Base-by-base conservation (phyloP, 176 grass and related monocot species). In the Eleusine coracana region DNA sequence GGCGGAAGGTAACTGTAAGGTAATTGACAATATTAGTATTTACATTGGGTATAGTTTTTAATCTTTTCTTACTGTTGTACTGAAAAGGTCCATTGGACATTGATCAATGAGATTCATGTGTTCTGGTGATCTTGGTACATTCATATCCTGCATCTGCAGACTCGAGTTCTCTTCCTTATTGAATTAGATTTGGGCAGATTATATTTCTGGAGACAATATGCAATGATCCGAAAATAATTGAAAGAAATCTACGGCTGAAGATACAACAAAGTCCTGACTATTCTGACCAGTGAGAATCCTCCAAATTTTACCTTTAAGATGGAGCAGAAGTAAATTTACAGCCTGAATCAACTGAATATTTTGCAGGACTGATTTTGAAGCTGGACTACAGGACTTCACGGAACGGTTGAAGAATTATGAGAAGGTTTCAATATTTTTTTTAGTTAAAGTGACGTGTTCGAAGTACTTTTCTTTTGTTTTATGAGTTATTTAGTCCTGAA, bases 161-260 rank as follows among this genome's bases (percentile, higher is more conserved):
- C 52, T 80, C 90, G 66, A 86, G 50, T 72, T 84, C 64, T 80
- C 79, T 44, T 80, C 42, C 61, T 78, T 54, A 78, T 82, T 59
- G 23, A 78, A 85, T 84, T 48, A 21, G 74, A 25, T 84, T 59
- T 79, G 46, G 78, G 7, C 84, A 98, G 96, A 92, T 98, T 88
- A 98, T 98, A 93, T 98, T 98, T 85, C 78, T 98, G 87, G 96
- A 98, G 90, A 98, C 93, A 81, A 95, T 98, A 85, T 98, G 96
- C 84, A 98, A 92, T 72, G 96, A 98, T 92, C 83, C 84, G 48
- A 75, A 73, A 17, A 96, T 98, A 92, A 96, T 98, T 1, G 96
- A 98, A 90, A 92, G 77, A 78, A 98, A 98, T 87, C 79, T 98
- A 81, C 91, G 89, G n/a, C 71, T 98, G 79, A 98, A 98, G 89